Evolutionary conservation across 1,139 yeast species (phyloP).

Genomic region (Suhomyces atakaporum): DNA sequence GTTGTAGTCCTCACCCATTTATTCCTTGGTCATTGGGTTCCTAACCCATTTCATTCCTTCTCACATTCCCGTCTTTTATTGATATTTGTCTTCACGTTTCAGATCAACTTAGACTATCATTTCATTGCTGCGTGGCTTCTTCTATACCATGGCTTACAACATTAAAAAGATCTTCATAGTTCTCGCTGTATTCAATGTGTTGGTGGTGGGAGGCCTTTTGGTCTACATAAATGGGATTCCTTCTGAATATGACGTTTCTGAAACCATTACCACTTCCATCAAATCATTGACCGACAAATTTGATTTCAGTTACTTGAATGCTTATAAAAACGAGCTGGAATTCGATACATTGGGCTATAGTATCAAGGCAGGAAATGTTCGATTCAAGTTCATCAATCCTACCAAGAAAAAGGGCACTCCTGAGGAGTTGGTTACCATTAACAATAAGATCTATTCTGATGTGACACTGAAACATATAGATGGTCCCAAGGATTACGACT

Average conservation of each 20-base stretch:
- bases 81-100: too few species aligned
- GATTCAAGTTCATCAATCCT: slow-evolving; percentile 36
- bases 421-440: slow-evolving; percentile 34
- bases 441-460: slow-evolving; percentile 33
- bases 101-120: too few species aligned
- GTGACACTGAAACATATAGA: slow-evolving; percentile 35
- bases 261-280: slow-evolving; percentile 5
- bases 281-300: slow-evolving; percentile 15
- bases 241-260: background rate
- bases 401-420: slow-evolving; percentile 28
- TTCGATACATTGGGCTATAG: slow-evolving; percentile 13
- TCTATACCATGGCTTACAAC: too few species aligned
- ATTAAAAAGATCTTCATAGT: background rate
- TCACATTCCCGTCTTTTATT: too few species aligned
- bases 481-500: slow-evolving; percentile 53
- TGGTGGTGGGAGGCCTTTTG: background rate
- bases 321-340: background rate
- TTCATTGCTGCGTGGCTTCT: too few species aligned
- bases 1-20: too few species aligned
- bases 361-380: slow-evolving; percentile 29
- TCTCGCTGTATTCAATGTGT: slow-evolving; percentile 3
- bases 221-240: slow-evolving; percentile 3
- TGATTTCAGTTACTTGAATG: slow-evolving; percentile 15
- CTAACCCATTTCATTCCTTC: too few species aligned
- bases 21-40: too few species aligned